Conservation (phyloP, 2,329 filamentous ascomycete genomes). For the Apiospora aurea region DNA sequence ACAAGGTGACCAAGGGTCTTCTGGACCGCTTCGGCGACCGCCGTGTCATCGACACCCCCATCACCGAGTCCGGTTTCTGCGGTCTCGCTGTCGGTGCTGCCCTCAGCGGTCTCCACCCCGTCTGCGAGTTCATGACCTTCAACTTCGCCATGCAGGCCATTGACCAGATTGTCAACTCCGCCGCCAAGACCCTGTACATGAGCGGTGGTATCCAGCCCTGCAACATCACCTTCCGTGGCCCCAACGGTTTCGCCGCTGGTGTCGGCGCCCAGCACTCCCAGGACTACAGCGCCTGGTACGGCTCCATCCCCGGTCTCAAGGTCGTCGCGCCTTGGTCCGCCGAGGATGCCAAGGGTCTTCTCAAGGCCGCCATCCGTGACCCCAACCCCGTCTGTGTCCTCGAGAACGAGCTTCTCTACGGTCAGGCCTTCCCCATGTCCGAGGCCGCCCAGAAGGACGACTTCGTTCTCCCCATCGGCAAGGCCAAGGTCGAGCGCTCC, state of each 20-base stretch:
- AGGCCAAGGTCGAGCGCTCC: conserved; percentile 97
- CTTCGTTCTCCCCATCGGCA: conserved; percentile 96
- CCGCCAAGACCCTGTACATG: conserved; percentile 99
- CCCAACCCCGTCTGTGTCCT: conserved; percentile 95
- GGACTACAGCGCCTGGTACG: conserved; percentile 99
- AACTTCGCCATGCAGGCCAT: conserved; percentile 99
- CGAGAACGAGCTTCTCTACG: conserved; percentile 92
- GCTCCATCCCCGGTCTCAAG: conserved; percentile 96
- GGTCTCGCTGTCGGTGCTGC: conserved; percentile 95
- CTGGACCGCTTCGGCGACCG: conserved; percentile 97
- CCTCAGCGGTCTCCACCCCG: conserved; percentile 89
- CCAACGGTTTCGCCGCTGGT: conserved; percentile 96
- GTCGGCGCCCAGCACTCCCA: conserved; percentile 98
- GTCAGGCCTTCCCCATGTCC: conserved; percentile 95
- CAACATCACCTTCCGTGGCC: conserved; percentile 99
- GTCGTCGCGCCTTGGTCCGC: conserved; percentile 96
- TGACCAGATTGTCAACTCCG: conserved; percentile 99
- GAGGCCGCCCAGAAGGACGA: conserved; percentile 95
- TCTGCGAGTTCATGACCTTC: conserved; percentile 99
- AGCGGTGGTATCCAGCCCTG: conserved; percentile 99
- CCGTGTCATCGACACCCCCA: conserved; percentile 97
- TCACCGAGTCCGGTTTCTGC: conserved; percentile 95
- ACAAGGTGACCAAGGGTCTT: conserved; percentile 99
- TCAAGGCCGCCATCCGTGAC: conserved; percentile 98
- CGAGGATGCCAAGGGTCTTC: conserved; percentile 96